Base-by-base conservation (phyloP, 768 basidiomycete genomes). In the Erythrobasidium yunnanense region DNA sequence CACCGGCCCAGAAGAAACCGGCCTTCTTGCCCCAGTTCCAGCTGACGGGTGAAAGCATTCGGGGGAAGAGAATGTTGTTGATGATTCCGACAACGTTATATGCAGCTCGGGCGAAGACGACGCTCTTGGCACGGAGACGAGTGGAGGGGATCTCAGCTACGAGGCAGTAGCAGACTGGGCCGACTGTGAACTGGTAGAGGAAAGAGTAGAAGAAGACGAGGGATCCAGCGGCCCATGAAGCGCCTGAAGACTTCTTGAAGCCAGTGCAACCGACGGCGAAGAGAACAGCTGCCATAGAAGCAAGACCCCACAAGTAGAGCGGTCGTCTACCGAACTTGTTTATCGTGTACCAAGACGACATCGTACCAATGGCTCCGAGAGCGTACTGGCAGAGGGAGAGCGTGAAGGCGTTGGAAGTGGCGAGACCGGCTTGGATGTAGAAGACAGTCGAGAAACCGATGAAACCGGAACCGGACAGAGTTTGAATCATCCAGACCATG, bases 281-380 rank as follows among this genome's bases (percentile, higher is more conserved):
- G 11, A 78, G 72, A 4, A 77, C 46, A 54, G 72, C 35, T 46
- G 65, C 33, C 71, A 76, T 71, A 38, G 42, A 51, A 33, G 68
- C 49, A 2, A 78, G 74, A 51, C 78, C 78, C 30, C 42, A 47
- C 27, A 78, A 50, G 72, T 77, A 79, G n/a, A 79, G 71, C 2
- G 58, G 68, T 47, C 78, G 72, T 23, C 78, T 75, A 25, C 78
- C 78, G 65, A 76, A 71, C 7, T 50, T 27, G 2, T 20, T 35
- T 66, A 72, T 70, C 35, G 77, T 65, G 11, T 76, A 69, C 77
- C 77, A 78, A 4, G 72, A 74, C 0, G 67, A 55, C 53, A 77
- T 68, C 3, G 76, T 77, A 8, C 76, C 77, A 52, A 75, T 68
- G 55, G 73, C 70, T 50, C 75, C 75, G 69, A 77, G 70, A 13